These are phyloP conservation scores for Luffa aegyptiaca DNA, from an alignment of 306 rosid species.

Conservation along the genomic window DNA sequence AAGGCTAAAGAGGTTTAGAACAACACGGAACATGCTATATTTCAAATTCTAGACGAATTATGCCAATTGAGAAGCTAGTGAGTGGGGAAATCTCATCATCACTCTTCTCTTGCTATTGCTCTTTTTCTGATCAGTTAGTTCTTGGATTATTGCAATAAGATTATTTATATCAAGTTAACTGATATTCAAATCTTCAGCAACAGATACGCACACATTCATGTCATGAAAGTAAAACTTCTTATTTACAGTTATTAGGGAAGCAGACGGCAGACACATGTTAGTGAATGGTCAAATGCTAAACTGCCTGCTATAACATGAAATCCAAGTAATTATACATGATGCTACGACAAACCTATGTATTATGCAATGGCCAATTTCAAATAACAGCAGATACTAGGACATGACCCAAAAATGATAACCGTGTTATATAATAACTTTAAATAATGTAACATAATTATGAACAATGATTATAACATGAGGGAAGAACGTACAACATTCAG, in stretches of 20 bases:
- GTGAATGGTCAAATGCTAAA: neutral
- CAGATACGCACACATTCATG: neutral
- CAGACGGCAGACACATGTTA: neutral
- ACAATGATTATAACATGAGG: conserved; percentile 16
- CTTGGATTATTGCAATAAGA: neutral
- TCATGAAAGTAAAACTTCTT: neutral
- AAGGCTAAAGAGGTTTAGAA: neutral
- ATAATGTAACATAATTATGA: neutral
- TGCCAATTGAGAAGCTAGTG: neutral
- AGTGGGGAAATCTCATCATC: neutral
- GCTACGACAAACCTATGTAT: neutral
- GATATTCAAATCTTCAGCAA: neutral
- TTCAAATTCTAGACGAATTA: neutral
- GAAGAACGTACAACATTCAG: conserved; percentile 64
- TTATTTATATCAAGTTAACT: neutral
- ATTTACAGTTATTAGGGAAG: neutral
- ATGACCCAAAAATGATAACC: neutral
- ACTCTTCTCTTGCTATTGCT: neutral
- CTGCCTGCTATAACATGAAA: neutral
- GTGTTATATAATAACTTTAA: neutral
- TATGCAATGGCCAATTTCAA: neutral
- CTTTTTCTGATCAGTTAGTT: neutral
- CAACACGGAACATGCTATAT: neutral
- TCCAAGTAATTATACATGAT: neutral
- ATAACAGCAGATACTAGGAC: neutral